Evolutionary conservation across 2,329 filamentous ascomycete species (phyloP), one percentile per base, ranked within the genome.

Genomic region (Hymenoscyphus repandus): DNA sequence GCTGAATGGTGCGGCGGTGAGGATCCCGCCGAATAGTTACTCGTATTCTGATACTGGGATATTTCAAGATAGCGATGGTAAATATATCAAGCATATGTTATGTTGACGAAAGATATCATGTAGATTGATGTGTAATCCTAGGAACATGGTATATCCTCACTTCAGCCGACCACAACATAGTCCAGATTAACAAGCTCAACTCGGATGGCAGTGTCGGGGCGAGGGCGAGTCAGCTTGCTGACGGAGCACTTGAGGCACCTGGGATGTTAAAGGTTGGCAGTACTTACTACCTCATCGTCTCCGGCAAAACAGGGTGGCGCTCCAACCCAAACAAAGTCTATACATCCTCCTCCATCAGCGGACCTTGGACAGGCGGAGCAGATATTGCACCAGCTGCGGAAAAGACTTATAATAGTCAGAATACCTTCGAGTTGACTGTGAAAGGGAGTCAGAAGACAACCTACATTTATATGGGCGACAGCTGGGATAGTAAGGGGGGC

Each of bases 21-120:
- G 64, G 20, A 59, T 72, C 1, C 70, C 69, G 3, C 69, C 69
- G 12, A 65, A 63, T 45, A 58, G 60, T 38, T 71, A 70, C 56
- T 63, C 64, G 1, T 71, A 71, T 49, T 69, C 66, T 1, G 69
- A 71, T 45, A 70, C 68, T 6, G 70, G 69, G 7, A 71, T 72
- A 66, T 72, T 70, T 49, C 52, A 60, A 11, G 70, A 72, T 49
- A 31, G 42, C 30, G 50, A 49, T 40, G 27, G 49, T 49, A 48
- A 5, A 30, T 36, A 10, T 7, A 17, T 20, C 11, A 3, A 9
- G 18, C 2, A n/a, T 31, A n/a, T 10, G 6, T 4, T 32, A 11
- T 44, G 17, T 58, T 15, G 4, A 9, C 3, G 13, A 53, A 45
- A 49, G 55, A 5, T 40, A 61, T 61, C 42, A 53, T 51, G 13